Conservation (phyloP, 331 rosid genomes). For the Quercus phellos region DNA sequence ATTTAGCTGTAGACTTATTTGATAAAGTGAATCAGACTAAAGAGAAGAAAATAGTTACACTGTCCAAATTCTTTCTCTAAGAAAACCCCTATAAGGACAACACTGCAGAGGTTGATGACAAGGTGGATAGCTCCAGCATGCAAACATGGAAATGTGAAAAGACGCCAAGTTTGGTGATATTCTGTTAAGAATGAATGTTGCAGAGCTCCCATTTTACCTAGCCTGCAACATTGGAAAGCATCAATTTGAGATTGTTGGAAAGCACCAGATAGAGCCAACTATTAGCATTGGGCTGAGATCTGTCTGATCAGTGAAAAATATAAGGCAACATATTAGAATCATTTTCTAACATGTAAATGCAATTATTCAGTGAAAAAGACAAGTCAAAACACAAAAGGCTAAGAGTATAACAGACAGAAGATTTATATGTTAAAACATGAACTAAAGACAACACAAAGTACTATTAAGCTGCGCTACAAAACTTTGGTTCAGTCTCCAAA, state of each 20-base stretch:
- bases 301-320: not conserved
- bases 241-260: not conserved
- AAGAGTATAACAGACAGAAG: not conserved
- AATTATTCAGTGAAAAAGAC: no score
- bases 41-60: conserved; percentile 28
- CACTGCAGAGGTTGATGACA: conserved; percentile 65
- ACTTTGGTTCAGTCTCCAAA: not conserved
- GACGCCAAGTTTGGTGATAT: conserved; percentile 66
- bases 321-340: no score
- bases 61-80: conserved; percentile 74
- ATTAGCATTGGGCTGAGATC: not conserved
- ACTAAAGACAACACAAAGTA: not conserved
- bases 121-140: conserved; percentile 85
- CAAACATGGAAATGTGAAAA: conserved; percentile 73
- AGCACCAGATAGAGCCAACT: not conserved
- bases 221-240: conserved; percentile 40
- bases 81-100: conserved; percentile 62
- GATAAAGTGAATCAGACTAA: conserved; percentile 10
- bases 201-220: conserved; percentile 87
- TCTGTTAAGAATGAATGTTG: conserved; percentile 32
- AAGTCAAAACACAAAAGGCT: not conserved
- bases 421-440: not conserved
- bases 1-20: not conserved
- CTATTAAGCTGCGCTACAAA: not conserved
- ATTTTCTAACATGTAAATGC: not conserved